A percentile compares a stretch with the other conserved stretches of the same genome.
Conservation (phyloP, 1,139 yeast genomes). For the Geotrichum australiense region DNA sequence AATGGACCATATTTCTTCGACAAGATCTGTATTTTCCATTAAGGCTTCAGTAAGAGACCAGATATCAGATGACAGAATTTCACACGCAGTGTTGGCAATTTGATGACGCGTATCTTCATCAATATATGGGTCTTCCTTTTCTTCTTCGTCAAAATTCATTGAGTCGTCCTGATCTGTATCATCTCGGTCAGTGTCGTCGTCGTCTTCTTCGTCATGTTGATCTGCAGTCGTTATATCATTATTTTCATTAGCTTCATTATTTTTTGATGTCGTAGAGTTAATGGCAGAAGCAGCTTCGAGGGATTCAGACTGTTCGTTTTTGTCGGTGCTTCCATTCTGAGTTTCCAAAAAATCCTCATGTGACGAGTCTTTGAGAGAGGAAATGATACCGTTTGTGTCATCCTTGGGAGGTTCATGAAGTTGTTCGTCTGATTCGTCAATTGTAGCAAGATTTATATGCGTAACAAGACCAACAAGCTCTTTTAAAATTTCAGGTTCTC, state of each 20-base stretch:
- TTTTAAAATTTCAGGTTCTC: constrained; percentile 63
- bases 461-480: constrained; percentile 64
- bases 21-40: constrained; percentile 62
- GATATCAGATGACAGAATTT: constrained; percentile 82
- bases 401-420: constrained; percentile 3
- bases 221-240: constrained; percentile 13
- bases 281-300: constrained; percentile 6
- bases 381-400: constrained; percentile 1
- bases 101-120: constrained; percentile 41
- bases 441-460: constrained; percentile 24
- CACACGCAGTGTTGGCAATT: constrained; percentile 84
- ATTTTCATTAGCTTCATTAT: constrained; percentile 13
- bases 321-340: constrained; percentile 18
- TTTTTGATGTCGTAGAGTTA: constrained; percentile 8
- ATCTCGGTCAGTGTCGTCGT: constrained; percentile 22
- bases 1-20: constrained; percentile 72
- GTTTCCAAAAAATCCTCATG: constrained; percentile 34
- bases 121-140: constrained; percentile 20
- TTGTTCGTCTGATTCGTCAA: background rate
- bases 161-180: constrained; percentile 36
- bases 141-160: constrained; percentile 21
- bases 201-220: constrained; percentile 23
- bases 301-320: too few relatives aligned
- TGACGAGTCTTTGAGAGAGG: constrained; percentile 7
- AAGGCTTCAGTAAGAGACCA: constrained; percentile 93